Conservation (phyloP, 208 protist species). For the Strigomonas oncopelti region DNA sequence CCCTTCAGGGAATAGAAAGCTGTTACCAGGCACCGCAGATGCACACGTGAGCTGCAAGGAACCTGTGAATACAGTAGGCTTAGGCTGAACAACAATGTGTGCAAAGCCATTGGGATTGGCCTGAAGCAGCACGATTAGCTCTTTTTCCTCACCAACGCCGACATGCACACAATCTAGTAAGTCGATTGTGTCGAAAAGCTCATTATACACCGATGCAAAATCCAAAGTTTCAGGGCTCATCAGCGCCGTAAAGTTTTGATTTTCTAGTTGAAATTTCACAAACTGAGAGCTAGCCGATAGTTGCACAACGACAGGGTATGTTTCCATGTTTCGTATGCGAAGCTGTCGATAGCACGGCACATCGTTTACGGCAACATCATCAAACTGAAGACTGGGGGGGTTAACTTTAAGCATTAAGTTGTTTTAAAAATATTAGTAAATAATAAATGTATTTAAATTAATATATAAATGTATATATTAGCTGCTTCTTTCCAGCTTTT, state of each 20-base stretch:
- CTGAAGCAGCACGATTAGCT: conserved; percentile 57
- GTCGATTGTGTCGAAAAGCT: conserved; percentile 57
- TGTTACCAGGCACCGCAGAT: neutral
- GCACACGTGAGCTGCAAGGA: conserved; percentile 36
- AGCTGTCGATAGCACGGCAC: conserved; percentile 49
- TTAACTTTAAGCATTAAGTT: conserved; percentile 42
- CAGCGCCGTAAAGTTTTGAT: conserved; percentile 53
- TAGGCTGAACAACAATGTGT: conserved; percentile 39
- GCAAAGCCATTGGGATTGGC: conserved; percentile 47
- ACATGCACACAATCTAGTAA: conserved; percentile 39
- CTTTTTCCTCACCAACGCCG: conserved; percentile 35
- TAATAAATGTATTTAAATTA: too few species aligned
- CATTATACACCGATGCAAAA: conserved; percentile 38
- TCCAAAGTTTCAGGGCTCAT: conserved; percentile 14
- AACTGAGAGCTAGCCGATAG: conserved; percentile 30
- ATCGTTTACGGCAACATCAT: conserved; percentile 68
- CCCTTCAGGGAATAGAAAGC: neutral
- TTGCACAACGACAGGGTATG: conserved; percentile 29
- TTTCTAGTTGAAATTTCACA: conserved; percentile 50
- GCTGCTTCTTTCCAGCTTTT: too few species aligned
- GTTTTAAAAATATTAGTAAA: too few species aligned
- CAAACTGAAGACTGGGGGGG: conserved; percentile 41
- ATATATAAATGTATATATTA: too few species aligned
- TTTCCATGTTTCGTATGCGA: conserved; percentile 36
- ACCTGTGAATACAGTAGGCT: conserved; percentile 33